Base-by-base conservation (phyloP, 306 rosid genomes). In the Psophocarpus tetragonolobus region DNA sequence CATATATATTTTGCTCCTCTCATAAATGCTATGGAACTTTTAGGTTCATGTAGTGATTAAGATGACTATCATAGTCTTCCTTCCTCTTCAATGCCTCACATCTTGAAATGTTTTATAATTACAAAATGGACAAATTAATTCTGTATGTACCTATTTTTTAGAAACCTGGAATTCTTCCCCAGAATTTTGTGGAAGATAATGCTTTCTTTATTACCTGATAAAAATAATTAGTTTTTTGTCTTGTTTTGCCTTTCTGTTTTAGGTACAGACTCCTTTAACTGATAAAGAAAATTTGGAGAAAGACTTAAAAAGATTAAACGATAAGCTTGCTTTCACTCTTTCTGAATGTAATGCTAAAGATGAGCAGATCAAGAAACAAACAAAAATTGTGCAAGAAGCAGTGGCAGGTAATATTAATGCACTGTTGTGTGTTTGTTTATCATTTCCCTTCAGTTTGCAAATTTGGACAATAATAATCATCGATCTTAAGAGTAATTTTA, bases 211-310 rank as follows among this genome's bases (percentile, higher is more conserved):
- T 54, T 24, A 23, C 54, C 57, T 56, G 65, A 63, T 62, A 27
- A 20, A 50, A 53, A 15, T 60, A 12, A 20, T 26, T 75, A 23
- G 20, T 15, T 0, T 32, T 64, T 15, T 74, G 36, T 29, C 35
- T 44, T 58, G 24, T 80, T 57, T 68, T 54, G 17, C 35, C 66
- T 81, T 50, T 60, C 53, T 65, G 23, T 57, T 69, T 77, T 79
- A 87, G 90, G 70, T 86, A 72, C 85, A 81, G 81, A 74, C 73
- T 76, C 85, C 84, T 76, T 74, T 80, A 44, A 81, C 82, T 7
- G 93, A 93, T 67, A 93, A 87, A 88, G 97, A 85, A 63, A 87
- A 85, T 39, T 50, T 93, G 80, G 97, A 90, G 90, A 86, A 83
- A 85, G 87, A 87, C 41, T 77, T 93, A 42, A 84, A 71, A 82